Percentiles rank a stretch among this genome's conserved stretches.
Conservation (phyloP, 2,329 filamentous ascomycete species). For the Colletotrichum lindemuthianum region DNA sequence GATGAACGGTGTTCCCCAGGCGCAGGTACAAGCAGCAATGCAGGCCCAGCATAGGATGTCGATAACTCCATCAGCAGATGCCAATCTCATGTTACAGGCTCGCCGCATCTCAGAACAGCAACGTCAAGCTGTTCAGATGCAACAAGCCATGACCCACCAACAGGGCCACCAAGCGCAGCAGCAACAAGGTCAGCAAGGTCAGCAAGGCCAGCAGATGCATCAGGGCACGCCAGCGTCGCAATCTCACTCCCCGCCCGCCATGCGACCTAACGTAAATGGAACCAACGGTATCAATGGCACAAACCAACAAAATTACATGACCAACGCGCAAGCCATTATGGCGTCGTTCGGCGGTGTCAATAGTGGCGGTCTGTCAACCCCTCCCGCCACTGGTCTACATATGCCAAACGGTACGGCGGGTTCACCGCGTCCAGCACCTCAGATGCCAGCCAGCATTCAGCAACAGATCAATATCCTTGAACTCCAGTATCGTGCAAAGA, state of each 20-base stretch:
- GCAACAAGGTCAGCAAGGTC: slow-evolving; percentile 50
- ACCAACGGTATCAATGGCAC: slow-evolving; percentile 53
- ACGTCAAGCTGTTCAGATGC: slow-evolving; percentile 60
- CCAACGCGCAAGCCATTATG: slow-evolving; percentile 64
- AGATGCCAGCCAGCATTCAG: slow-evolving; percentile 58
- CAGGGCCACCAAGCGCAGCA: slow-evolving; percentile 48
- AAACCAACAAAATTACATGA: slow-evolving; percentile 63
- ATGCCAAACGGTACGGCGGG: slow-evolving; percentile 57
- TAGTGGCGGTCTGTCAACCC: slow-evolving; percentile 54
- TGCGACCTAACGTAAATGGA: slow-evolving; percentile 46
- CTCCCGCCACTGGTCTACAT: slow-evolving; percentile 56
- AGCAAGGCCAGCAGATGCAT: slow-evolving; percentile 48
- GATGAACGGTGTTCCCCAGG: slow-evolving; percentile 74
- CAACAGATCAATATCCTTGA: slow-evolving; percentile 63
- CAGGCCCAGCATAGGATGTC: slow-evolving; percentile 70
- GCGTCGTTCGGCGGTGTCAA: slow-evolving; percentile 58
- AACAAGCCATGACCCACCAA: slow-evolving; percentile 52
- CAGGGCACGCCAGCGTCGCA: slow-evolving; percentile 45
- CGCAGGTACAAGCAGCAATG: slow-evolving; percentile 72
- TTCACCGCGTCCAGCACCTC: slow-evolving; percentile 54
- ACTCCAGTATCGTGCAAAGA: slow-evolving; percentile 59
- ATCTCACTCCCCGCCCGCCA: slow-evolving; percentile 51
- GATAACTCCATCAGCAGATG: slow-evolving; percentile 59
- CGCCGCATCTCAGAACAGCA: slow-evolving; percentile 75
- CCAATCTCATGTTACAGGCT: slow-evolving; percentile 69